A percentile compares a stretch with the other conserved stretches of the same genome.
phyloP scores from a whole-genome alignment of 1,284 basidiomycete species.

The Cutaneotrichosporon sp. region DNA sequence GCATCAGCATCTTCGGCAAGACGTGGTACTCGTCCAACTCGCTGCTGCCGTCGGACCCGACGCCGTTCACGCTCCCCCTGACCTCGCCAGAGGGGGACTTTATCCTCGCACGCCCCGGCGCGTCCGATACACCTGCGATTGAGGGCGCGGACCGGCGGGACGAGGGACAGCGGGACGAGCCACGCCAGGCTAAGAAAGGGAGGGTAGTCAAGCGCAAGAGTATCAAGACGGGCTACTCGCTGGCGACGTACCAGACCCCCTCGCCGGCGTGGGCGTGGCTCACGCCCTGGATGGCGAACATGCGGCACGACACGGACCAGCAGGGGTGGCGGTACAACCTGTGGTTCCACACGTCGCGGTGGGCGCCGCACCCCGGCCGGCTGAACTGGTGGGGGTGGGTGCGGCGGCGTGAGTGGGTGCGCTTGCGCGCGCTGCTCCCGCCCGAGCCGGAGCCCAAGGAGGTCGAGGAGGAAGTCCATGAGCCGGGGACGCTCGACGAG shows the following conservation, averaged over 20 bases:
- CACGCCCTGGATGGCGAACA: constrained; percentile 54
- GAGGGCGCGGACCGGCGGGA: background rate
- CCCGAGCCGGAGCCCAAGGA: background rate
- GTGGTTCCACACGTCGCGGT: constrained; percentile 45
- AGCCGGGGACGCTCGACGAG: constrained; percentile 5
- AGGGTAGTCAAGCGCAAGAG: constrained; percentile 18
- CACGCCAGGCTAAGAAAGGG: background rate
- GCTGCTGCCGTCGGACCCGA: constrained; percentile 51
- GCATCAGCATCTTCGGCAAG: constrained; percentile 48
- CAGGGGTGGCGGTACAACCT: constrained; percentile 54
- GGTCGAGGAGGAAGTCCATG: background rate
- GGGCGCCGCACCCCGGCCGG: constrained; percentile 40
- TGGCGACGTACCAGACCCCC: constrained; percentile 48
- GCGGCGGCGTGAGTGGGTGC: constrained; percentile 50
- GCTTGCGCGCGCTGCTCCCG: constrained; percentile 31
- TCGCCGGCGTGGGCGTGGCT: constrained; percentile 51
- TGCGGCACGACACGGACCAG: constrained; percentile 53
- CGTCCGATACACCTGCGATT: background rate
- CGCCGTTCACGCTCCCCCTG: constrained; percentile 43
- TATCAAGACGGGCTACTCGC: constrained; percentile 50
- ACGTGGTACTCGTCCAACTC: constrained; percentile 47
- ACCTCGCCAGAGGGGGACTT: constrained; percentile 10
- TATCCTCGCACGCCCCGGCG: background rate
- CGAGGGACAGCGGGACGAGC: background rate
- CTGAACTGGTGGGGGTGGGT: constrained; percentile 53